phyloP scores from a whole-genome alignment of 1,284 basidiomycete species.

The Cutaneotrichosporon spelunceum region DNA sequence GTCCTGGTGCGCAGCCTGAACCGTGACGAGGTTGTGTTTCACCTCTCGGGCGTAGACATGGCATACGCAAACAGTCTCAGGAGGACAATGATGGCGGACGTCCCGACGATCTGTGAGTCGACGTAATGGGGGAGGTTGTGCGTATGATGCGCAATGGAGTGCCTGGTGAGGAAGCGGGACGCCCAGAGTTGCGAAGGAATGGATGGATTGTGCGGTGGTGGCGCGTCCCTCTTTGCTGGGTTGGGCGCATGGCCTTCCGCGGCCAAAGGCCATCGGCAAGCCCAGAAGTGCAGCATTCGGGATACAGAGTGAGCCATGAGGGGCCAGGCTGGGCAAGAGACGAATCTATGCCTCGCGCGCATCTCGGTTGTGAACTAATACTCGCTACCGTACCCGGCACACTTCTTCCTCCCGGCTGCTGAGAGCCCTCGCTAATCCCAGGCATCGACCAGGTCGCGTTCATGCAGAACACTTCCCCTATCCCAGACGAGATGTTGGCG shows the following conservation, averaged over 20 bases:
- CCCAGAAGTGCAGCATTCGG: too few species aligned
- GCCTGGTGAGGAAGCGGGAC: conserved; percentile 2
- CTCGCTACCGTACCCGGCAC: too few species aligned
- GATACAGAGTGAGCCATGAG: too few species aligned
- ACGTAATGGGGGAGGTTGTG: background rate
- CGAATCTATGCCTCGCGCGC: too few species aligned
- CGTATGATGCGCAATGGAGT: background rate
- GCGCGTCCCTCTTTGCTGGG: too few species aligned
- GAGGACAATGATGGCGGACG: conserved; percentile 89
- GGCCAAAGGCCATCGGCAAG: too few species aligned
- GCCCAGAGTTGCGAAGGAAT: background rate
- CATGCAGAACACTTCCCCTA: conserved; percentile 82
- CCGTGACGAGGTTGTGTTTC: conserved; percentile 77
- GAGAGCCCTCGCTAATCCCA: conserved; percentile 38
- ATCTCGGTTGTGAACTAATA: background rate
- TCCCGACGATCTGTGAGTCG: conserved; percentile 83
- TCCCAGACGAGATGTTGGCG: conserved; percentile 96
- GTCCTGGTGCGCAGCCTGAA: conserved; percentile 55
- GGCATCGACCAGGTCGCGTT: conserved; percentile 98
- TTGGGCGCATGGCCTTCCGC: too few species aligned
- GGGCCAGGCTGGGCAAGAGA: too few species aligned
- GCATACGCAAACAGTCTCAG: conserved; percentile 88
- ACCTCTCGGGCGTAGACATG: conserved; percentile 87
- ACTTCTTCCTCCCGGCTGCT: too few species aligned
- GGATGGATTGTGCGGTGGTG: background rate